Percentiles rank a stretch among this genome's conserved stretches.
Evolutionary conservation across 768 basidiomycete genomes (phyloP).

Genomic region (Cystofilobasidium capitatum): DNA sequence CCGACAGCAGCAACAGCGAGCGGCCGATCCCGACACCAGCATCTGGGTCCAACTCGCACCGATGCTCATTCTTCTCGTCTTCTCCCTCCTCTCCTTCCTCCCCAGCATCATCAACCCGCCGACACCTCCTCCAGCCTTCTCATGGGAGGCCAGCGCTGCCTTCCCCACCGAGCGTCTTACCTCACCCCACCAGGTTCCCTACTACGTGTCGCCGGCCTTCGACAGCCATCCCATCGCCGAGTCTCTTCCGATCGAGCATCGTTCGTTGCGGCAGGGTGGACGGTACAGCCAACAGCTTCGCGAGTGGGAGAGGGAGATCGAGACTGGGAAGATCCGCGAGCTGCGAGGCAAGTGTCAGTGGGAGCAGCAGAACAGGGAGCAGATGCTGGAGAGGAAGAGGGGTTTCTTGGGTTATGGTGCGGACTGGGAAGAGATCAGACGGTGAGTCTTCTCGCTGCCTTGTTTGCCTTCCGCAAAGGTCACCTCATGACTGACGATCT

Average conservation of each 20-base stretch:
- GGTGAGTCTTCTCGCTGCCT: background rate
- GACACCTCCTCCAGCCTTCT: slow-evolving; percentile 60
- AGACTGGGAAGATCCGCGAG: slow-evolving; percentile 61
- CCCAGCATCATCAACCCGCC: slow-evolving; percentile 56
- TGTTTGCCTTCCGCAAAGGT: background rate
- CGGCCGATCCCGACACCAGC: slow-evolving; percentile 40
- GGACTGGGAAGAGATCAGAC: slow-evolving; percentile 77
- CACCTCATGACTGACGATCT: background rate
- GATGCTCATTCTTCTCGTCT: slow-evolving; percentile 67
- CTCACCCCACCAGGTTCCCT: slow-evolving; percentile 57
- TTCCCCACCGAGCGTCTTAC: slow-evolving; percentile 52
- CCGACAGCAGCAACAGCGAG: slow-evolving; percentile 38
- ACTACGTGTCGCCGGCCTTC: slow-evolving; percentile 72
- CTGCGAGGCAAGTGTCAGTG: slow-evolving; percentile 62
- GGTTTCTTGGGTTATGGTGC: slow-evolving; percentile 87
- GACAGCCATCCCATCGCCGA: slow-evolving; percentile 69
- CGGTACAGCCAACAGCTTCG: slow-evolving; percentile 41
- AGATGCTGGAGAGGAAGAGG: slow-evolving; percentile 61
- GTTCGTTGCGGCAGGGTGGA: slow-evolving; percentile 33
- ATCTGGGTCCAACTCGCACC: slow-evolving; percentile 63
- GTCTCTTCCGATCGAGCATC: slow-evolving; percentile 35
- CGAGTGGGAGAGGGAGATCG: slow-evolving; percentile 68
- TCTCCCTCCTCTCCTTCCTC: slow-evolving; percentile 72
- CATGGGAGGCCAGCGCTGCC: slow-evolving; percentile 48
- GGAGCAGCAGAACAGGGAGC: slow-evolving; percentile 57